Base-by-base conservation (phyloP, 441 rosid genomes). In the Arabidopsis hybrid region DNA sequence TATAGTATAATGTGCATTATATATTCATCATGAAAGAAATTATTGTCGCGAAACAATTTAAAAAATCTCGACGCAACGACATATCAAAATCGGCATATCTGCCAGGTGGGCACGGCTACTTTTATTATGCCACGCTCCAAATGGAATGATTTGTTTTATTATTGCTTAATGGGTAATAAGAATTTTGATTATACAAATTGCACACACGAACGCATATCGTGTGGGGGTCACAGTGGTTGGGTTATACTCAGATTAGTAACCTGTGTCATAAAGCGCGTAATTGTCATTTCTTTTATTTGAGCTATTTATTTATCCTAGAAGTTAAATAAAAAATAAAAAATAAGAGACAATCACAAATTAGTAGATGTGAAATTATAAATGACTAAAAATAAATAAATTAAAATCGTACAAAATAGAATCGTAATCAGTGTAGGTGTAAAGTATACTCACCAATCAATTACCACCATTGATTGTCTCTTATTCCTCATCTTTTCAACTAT, bases 61-160 rank as follows among this genome's bases (percentile, higher is more conserved):
- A 61, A 45, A 61, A 32, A 55, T 45, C 59, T 62, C 8, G 31
- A 36, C 29, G 63, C 69, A 60, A 59, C 32, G 50, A 61, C 59
- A 10, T 60, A 63, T 45, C 69, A 68, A 32, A 52, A 34, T 42
- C 63, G 40, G 21, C 5, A 32, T 65, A 57, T 76, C 40, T 64
- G 56, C 57, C 76, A 50, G 65, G 50, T 76, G 78, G 69, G 13
- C 8, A 75, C 57, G 57, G 17, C 68, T 60, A 51, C 35, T 46
- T 35, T 14, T 59, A 50, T 31, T 35, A 9, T 12, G 36, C 45
- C 52, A 40, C 10, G 46, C 72, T 42, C 57, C 68, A 52, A 67
- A 42, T 34, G 67, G 57, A 64, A 18, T 57, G 6, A 17, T 39
- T 39, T 39, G 1, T 14, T 46, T 35, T 31, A 50, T 18, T n/a